These are phyloP conservation scores for Alternaria gansuensis DNA, from an alignment of 2,329 filamentous ascomycete genomes.

Conservation along the genomic window DNA sequence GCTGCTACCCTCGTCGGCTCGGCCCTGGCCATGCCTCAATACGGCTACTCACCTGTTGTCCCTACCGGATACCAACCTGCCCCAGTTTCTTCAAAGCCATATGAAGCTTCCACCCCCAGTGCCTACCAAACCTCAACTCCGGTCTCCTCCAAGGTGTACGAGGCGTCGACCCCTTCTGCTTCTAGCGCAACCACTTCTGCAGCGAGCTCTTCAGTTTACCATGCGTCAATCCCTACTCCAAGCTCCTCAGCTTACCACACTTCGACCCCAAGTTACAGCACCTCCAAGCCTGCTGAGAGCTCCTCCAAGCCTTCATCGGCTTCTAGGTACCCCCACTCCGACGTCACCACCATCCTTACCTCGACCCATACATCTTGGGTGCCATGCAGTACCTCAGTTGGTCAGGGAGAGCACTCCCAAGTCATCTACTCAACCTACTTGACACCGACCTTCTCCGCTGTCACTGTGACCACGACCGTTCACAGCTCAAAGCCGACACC, in stretches of 20 bases:
- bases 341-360: conserved; percentile 35
- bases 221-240: conserved; percentile 5
- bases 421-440: conserved; percentile 53
- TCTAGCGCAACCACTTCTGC: neutral
- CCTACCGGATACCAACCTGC: conserved; percentile 15
- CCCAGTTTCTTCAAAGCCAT: conserved; percentile 14
- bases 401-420: conserved; percentile 38
- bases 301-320: conserved; percentile 21
- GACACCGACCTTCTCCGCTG: conserved; percentile 46
- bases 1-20: conserved; percentile 45
- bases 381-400: conserved; percentile 51
- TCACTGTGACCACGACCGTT: conserved; percentile 43
- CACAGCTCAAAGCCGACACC: conserved; percentile 30
- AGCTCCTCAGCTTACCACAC: neutral
- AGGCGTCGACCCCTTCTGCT: neutral
- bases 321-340: conserved; percentile 21
- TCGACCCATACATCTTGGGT: conserved; percentile 50
- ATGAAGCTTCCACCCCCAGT: conserved; percentile 11
- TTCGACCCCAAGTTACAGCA: neutral
- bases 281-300: neutral
- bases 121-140: conserved; percentile 1
- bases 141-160: conserved; percentile 2
- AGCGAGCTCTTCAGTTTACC: conserved; percentile 3
- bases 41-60: conserved; percentile 20
- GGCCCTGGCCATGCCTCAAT: conserved; percentile 42